phyloP scores from a whole-genome alignment of 176 grass and related monocot species.

The Miscanthus lutarioriparius region DNA sequence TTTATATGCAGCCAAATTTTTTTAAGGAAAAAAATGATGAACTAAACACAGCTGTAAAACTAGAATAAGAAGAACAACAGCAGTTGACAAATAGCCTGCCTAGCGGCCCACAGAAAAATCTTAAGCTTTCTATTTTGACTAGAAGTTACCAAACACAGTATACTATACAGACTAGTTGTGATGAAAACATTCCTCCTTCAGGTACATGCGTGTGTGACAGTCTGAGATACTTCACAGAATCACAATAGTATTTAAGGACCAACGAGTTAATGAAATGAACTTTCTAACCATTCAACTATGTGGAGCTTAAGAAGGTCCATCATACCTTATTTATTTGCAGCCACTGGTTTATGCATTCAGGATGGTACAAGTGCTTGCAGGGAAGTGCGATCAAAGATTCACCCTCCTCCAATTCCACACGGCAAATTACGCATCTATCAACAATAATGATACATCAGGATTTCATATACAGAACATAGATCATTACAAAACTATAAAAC shows the following conservation, averaged over 20 bases:
- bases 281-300: not conserved
- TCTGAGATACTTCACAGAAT: not conserved
- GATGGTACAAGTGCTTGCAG: slow-evolving; percentile 92
- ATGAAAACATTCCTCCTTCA: slow-evolving; percentile 13
- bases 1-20: not conserved
- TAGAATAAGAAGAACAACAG: not conserved
- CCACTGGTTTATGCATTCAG: slow-evolving; percentile 96
- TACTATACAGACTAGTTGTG: not conserved
- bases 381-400: slow-evolving; percentile 84
- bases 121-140: not conserved
- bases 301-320: not conserved
- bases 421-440: slow-evolving; percentile 92
- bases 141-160: not conserved
- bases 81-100: not conserved
- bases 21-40: not conserved
- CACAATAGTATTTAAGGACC: not conserved
- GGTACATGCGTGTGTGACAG: not conserved
- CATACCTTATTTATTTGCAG: slow-evolving; percentile 99
- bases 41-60: not conserved
- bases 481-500: slow-evolving; percentile 28
- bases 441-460: slow-evolving; percentile 33
- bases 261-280: not conserved
- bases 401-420: slow-evolving; percentile 92
- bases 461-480: not conserved
- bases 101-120: not conserved